Conservation (phyloP, 2,329 filamentous ascomycete species). For the Apiospora aurea region DNA sequence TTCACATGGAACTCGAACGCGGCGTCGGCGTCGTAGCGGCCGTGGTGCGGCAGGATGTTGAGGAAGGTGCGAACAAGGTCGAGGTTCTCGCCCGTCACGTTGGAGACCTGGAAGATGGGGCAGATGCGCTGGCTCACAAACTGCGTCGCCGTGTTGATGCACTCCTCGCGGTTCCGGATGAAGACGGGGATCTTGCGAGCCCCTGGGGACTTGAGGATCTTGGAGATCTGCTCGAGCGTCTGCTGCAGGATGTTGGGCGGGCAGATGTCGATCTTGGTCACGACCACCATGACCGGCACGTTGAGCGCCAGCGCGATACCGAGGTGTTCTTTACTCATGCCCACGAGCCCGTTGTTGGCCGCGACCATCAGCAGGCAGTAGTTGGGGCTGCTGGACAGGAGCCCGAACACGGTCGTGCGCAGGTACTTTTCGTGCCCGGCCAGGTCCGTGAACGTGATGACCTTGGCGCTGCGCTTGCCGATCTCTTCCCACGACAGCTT, state of each 20-base stretch:
- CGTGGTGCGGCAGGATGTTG: conserved; percentile 94
- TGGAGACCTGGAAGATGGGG: conserved; percentile 97
- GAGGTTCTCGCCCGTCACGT: conserved; percentile 91
- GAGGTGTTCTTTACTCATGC: conserved; percentile 98
- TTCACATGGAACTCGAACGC: conserved; percentile 96
- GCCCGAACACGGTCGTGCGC: conserved; percentile 93
- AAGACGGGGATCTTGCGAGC: conserved; percentile 96
- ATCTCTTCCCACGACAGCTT: conserved; percentile 97
- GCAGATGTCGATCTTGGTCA: conserved; percentile 99
- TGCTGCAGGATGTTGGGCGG: conserved; percentile 94
- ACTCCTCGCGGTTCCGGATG: conserved; percentile 89
- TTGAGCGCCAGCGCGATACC: conserved; percentile 94
- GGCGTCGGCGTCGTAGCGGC: conserved; percentile 86
- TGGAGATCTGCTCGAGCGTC: conserved; percentile 88
- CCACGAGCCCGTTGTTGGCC: conserved; percentile 94
- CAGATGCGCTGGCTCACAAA: conserved; percentile 96
- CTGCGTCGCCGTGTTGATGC: conserved; percentile 93
- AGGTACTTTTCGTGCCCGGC: conserved; percentile 96
- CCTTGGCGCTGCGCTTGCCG: conserved; percentile 91
- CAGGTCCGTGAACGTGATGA: conserved; percentile 94
- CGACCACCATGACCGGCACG: conserved; percentile 95
- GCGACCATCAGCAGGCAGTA: conserved; percentile 99
- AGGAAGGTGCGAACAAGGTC: conserved; percentile 91
- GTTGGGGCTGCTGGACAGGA: conserved; percentile 93
- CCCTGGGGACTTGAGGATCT: conserved; percentile 92